Percentiles rank a stretch among this genome's conserved stretches.
Conservation (phyloP, 1,139 yeast species). For the Yamadazyma mexicana region DNA sequence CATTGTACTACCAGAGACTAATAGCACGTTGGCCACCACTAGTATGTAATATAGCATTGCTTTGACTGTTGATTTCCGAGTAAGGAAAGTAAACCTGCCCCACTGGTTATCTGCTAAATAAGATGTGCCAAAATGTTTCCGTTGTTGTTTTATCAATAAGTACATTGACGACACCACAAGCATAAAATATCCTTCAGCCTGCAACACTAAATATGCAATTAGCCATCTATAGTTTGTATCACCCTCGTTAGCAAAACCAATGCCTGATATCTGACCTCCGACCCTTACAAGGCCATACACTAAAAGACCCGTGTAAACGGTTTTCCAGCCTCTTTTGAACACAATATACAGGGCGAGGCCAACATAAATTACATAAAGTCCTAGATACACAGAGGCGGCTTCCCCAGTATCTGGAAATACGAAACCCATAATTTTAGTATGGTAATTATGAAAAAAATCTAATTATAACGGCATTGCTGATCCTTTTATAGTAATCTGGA, state of each 20-base stretch:
- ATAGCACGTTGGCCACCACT: slow-evolving; percentile 34
- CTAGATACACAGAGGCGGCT: slow-evolving; percentile 34
- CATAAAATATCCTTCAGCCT: slow-evolving; percentile 41
- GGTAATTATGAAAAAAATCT: no score
- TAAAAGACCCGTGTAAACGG: slow-evolving; percentile 24
- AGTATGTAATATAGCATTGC: slow-evolving; percentile 24
- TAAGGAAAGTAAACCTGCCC: no score
- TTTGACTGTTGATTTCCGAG: no score
- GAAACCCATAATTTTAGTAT: no score
- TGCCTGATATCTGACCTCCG: slow-evolving; percentile 37
- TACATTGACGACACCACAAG: slow-evolving; percentile 30
- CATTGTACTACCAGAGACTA: slow-evolving; percentile 35
- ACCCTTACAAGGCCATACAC: slow-evolving; percentile 31
- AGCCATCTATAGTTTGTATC: slow-evolving; percentile 30
- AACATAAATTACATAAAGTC: slow-evolving; percentile 24
- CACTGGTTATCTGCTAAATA: slow-evolving; percentile 17
- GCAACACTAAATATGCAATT: slow-evolving; percentile 36
- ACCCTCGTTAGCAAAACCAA: slow-evolving; percentile 33
- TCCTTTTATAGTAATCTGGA: no score
- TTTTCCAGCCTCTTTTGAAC: slow-evolving; percentile 21
- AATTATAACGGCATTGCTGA: no score
- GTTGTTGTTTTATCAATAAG: slow-evolving; percentile 28
- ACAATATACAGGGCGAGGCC: slow-evolving; percentile 17
- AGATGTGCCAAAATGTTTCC: slow-evolving; percentile 16
- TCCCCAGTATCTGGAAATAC: slow-evolving; percentile 25